These are phyloP conservation scores for Trypanosoma melophagium DNA, from an alignment of 208 protist genomes.

Conservation along the genomic window DNA sequence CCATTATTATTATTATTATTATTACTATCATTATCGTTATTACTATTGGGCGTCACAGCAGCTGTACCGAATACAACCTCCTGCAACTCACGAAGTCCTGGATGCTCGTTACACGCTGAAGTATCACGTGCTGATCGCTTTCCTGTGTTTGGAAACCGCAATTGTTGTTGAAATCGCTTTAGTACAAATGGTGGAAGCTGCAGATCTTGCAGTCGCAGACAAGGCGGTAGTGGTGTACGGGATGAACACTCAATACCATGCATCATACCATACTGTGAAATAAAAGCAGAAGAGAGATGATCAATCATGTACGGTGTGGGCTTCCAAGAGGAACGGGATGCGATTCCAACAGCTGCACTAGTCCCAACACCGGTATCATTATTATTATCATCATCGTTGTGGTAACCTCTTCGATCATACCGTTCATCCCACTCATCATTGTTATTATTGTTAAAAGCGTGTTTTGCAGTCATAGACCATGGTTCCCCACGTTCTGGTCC, in stretches of 20 bases:
- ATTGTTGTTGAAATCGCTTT: conserved; percentile 7
- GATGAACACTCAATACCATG: conserved; percentile 48
- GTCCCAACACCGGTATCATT: not conserved
- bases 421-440: not conserved
- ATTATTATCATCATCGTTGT: conserved; percentile 28
- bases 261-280: conserved; percentile 36
- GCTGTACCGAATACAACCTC: conserved; percentile 18
- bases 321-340: conserved; percentile 51
- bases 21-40: not conserved
- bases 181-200: conserved; percentile 41
- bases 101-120: not conserved
- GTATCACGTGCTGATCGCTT: not conserved
- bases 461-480: conserved; percentile 6
- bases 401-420: not conserved
- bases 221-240: conserved; percentile 38
- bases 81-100: conserved; percentile 26
- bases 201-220: conserved; percentile 39
- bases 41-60: not conserved
- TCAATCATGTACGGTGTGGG: conserved; percentile 40
- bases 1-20: conserved; percentile 12
- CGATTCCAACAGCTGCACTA: conserved; percentile 18
- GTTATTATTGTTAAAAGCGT: not conserved
- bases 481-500: conserved; percentile 49
- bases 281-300: conserved; percentile 40
- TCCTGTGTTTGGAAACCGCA: not conserved